phyloP scores from a whole-genome alignment of 306 rosid genomes.

The Erythrophleum fordii region DNA sequence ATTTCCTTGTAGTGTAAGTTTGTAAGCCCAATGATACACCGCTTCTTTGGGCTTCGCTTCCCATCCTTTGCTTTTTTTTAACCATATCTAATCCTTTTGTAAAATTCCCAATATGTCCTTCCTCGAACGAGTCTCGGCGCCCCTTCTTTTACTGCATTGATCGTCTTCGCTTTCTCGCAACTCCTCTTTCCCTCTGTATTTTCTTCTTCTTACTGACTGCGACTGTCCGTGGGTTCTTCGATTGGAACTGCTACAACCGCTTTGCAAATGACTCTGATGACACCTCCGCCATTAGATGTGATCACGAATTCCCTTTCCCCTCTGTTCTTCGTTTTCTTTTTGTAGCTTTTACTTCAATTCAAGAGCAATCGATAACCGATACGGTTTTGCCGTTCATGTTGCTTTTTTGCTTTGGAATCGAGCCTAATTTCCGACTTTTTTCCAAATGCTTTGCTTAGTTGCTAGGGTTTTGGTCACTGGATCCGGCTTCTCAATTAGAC shows the following conservation, averaged over 20 bases:
- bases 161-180: background rate
- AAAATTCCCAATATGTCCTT: background rate
- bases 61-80: background rate
- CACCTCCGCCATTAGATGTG: conserved; percentile 62
- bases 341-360: conserved; percentile 3
- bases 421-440: background rate
- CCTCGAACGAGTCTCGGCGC: background rate
- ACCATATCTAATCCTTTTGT: background rate
- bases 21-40: background rate
- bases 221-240: conserved; percentile 5
- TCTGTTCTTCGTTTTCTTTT: background rate
- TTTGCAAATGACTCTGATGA: conserved; percentile 50
- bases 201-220: background rate
- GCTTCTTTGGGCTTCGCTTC: background rate
- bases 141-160: conserved; percentile 5
- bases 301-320: conserved; percentile 22
- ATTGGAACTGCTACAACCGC: conserved; percentile 36
- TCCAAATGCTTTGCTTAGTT: conserved; percentile 17
- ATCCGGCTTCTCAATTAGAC: conserved; percentile 40
- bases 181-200: background rate
- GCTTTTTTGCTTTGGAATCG: conserved; percentile 25
- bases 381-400: background rate
- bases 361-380: conserved; percentile 28
- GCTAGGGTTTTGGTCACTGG: conserved; percentile 43
- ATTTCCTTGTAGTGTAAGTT: background rate